Percentiles rank a stretch among this genome's conserved stretches.
phyloP scores from a whole-genome alignment of 2,329 filamentous ascomycete species.

The Thelonectria blattea region DNA sequence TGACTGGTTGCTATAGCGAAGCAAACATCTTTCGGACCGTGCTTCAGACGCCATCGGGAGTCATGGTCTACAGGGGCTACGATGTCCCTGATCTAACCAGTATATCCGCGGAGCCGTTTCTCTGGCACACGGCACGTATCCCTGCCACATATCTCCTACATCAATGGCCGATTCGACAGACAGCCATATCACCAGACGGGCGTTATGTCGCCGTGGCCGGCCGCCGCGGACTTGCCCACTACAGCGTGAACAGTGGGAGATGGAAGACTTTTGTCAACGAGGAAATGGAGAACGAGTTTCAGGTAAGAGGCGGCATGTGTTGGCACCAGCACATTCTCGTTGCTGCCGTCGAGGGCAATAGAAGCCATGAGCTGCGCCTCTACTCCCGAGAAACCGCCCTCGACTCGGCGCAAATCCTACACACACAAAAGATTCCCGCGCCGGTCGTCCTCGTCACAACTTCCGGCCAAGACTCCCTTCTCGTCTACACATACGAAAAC shows the following conservation, averaged over 20 bases:
- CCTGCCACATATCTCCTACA: slow-evolving; percentile 84
- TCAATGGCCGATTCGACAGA: slow-evolving; percentile 91
- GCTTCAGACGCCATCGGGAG: slow-evolving; percentile 83
- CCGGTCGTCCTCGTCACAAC: slow-evolving; percentile 90
- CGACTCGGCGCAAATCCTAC: slow-evolving; percentile 74
- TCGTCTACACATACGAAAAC: slow-evolving; percentile 98
- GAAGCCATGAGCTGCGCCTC: slow-evolving; percentile 84
- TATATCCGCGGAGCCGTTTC: slow-evolving; percentile 86
- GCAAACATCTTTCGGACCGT: slow-evolving; percentile 90
- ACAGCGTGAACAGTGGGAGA: slow-evolving; percentile 89
- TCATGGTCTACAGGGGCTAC: slow-evolving; percentile 94
- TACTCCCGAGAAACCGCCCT: slow-evolving; percentile 87
- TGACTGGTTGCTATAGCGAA: slow-evolving; percentile 88
- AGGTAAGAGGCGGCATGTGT: slow-evolving; percentile 94
- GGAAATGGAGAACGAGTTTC: slow-evolving; percentile 85
- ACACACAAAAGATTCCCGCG: slow-evolving; percentile 78
- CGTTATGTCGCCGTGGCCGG: slow-evolving; percentile 97
- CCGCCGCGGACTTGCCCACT: slow-evolving; percentile 88
- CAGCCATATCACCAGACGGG: slow-evolving; percentile 88
- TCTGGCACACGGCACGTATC: slow-evolving; percentile 94
- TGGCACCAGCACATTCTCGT: slow-evolving; percentile 98
- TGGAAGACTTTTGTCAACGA: slow-evolving; percentile 94
- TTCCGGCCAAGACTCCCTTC: slow-evolving; percentile 89
- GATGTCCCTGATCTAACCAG: slow-evolving; percentile 89
- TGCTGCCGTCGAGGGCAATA: slow-evolving; percentile 86